These are phyloP conservation scores for Vachellia collinsii DNA, from an alignment of 306 rosid genomes.

Conservation along the genomic window DNA sequence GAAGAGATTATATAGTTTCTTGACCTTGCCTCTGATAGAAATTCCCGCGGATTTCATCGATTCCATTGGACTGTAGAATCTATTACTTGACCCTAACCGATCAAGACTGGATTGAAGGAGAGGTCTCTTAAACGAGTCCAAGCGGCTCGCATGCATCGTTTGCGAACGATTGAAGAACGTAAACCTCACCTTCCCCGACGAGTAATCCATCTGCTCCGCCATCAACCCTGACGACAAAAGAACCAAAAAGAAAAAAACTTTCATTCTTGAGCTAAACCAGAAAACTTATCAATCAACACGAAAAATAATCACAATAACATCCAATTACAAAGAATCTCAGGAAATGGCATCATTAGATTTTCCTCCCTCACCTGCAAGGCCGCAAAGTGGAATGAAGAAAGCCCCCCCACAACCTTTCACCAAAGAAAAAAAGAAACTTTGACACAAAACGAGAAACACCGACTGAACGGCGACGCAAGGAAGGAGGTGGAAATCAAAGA, in stretches of 20 bases:
- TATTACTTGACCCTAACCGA: slow-evolving; percentile 53
- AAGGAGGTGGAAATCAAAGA: too few species aligned
- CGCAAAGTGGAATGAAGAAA: not conserved
- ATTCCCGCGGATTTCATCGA: slow-evolving; percentile 55
- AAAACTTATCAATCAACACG: not conserved
- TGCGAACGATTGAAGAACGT: slow-evolving; percentile 63
- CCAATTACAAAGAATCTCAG: not conserved
- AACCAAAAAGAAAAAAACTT: not conserved
- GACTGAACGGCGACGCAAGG: not conserved
- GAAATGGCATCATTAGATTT: not conserved
- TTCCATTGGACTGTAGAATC: slow-evolving; percentile 53
- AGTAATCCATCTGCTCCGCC: slow-evolving; percentile 51
- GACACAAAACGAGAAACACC: not conserved
- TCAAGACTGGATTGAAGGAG: slow-evolving; percentile 32
- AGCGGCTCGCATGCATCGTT: slow-evolving; percentile 33
- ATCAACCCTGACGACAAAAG: slow-evolving; percentile 33
- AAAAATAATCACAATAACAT: not conserved
- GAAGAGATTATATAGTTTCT: slow-evolving; percentile 57
- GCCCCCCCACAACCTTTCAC: not conserved
- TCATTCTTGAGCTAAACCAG: not conserved
- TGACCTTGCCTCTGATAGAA: slow-evolving; percentile 66
- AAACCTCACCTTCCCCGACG: slow-evolving; percentile 42
- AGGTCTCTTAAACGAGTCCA: slow-evolving; percentile 45
- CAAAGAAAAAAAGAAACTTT: not conserved
- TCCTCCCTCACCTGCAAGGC: not conserved